Base-by-base conservation (phyloP, 768 basidiomycete genomes). In the Boletus eberwhitei region DNA sequence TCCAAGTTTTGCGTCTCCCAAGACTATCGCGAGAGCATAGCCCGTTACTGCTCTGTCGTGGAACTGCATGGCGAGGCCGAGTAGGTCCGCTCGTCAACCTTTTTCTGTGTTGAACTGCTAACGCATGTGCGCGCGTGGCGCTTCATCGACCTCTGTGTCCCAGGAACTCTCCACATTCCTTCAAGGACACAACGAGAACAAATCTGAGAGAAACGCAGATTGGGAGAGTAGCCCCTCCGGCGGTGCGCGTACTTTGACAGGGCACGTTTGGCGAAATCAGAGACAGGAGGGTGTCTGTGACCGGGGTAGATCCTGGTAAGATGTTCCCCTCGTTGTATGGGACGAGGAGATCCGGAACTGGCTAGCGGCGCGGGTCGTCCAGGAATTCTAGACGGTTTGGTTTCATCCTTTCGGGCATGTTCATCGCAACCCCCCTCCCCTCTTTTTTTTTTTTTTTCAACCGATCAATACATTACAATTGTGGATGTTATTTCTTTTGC, bases 201-300 rank as follows among this genome's bases (percentile, higher is more conserved):
- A 6, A 60, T 13, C 47, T 42, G 21, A n/a, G n/a, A 16, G 65
- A 61, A 22, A 49, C 51, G 3, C 41, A 43, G 22, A 35, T 31
- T 0, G 56, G 54, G 0, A 65, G 55, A 14, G 31, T 64, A 5
- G 50, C 32, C 2, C 46, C 17, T 0, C 65, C 64, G 0, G 50
- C 43, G 31, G 56, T 66, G 26, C 53, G 59, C 12, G 52, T 64
- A 0, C 59, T 68, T 14, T 39, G 51, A 5, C 60, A 21, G 21
- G 64, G 64, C 26, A 62, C 62, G 11, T 65, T 60, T 50, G 19
- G 55, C 12, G 61, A 63, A 29, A 65, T 56, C 31, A 56, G 64
- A 7, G 57, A 58, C 29, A 65, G 63, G 65, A 63, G 63, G 49
- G 37, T 60, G 17, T 45, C 48, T 0, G 45, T 22, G 40, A 61